A percentile compares a stretch with the other conserved stretches of the same genome.
phyloP scores from a whole-genome alignment of 306 rosid species.

The Potentilla sterilis region DNA sequence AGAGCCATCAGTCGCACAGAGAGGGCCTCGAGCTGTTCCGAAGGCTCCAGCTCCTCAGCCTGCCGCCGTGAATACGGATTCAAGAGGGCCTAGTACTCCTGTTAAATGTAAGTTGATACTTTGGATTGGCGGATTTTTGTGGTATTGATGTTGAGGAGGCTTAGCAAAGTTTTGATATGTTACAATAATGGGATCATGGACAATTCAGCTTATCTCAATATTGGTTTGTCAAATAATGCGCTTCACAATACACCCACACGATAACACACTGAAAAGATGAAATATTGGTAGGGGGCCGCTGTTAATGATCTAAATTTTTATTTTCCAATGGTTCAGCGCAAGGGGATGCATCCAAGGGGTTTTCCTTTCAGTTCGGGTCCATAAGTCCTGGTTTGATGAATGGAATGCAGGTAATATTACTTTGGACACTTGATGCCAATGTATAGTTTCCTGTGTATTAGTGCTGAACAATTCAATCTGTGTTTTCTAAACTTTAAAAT shows the following conservation, averaged over 20 bases:
- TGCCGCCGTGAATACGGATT: slow-evolving; percentile 48
- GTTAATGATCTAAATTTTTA: slow-evolving; percentile 1
- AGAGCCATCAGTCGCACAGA: slow-evolving; percentile 52
- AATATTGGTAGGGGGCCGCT: neutral
- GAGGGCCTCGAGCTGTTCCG: slow-evolving; percentile 54
- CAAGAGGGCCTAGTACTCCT: slow-evolving; percentile 43
- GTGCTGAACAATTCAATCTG: neutral
- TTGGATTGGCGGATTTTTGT: neutral
- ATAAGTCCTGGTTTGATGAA: slow-evolving; percentile 69
- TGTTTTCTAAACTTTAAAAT: neutral
- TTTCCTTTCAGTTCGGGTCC: slow-evolving; percentile 84
- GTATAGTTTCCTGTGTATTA: neutral
- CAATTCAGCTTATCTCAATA: neutral
- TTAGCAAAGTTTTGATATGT: neutral
- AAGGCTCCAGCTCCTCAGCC: slow-evolving; percentile 69
- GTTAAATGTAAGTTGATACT: slow-evolving; percentile 50
- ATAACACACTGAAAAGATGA: neutral
- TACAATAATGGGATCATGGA: neutral
- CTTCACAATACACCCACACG: neutral
- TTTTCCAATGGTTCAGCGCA: slow-evolving; percentile 32
- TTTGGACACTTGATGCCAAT: slow-evolving; percentile 8
- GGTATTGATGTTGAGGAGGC: neutral
- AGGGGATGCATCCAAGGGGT: slow-evolving; percentile 67
- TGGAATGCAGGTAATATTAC: slow-evolving; percentile 62
- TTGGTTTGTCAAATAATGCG: neutral